Evolutionary conservation across 2,329 filamentous ascomycete species (phyloP).

Genomic region (Pseudocercospora musae): DNA sequence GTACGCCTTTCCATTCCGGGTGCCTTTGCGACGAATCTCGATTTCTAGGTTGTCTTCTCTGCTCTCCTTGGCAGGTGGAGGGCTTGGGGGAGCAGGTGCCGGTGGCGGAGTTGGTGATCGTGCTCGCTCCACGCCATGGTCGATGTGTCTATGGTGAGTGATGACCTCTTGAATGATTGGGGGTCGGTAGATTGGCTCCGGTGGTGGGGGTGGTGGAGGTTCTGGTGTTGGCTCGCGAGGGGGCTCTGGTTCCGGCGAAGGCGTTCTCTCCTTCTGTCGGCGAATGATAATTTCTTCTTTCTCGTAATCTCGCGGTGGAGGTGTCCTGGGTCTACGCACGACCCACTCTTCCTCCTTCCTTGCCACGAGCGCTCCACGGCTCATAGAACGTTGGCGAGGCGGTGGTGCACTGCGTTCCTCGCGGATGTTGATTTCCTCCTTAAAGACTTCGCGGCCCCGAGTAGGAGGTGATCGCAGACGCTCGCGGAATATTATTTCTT

Average conservation of each 20-base stretch:
- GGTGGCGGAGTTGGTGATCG: conserved; percentile 45
- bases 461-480: conserved; percentile 26
- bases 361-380: conserved; percentile 36
- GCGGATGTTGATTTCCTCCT: conserved; percentile 37
- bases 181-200: conserved; percentile 67
- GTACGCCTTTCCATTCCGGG: conserved; percentile 46
- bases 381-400: conserved; percentile 29
- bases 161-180: conserved; percentile 86
- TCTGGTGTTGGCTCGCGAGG: conserved; percentile 51
- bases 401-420: conserved; percentile 35
- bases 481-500: conserved; percentile 40
- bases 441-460: conserved; percentile 20
- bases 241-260: conserved; percentile 31
- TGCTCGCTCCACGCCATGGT: conserved; percentile 62
- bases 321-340: conserved; percentile 37
- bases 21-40: conserved; percentile 51
- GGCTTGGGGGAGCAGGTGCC: conserved; percentile 44
- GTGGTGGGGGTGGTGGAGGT: conserved; percentile 49
- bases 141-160: conserved; percentile 81
- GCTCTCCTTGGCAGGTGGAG: conserved; percentile 37
- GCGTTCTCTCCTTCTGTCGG: conserved; percentile 37
- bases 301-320: conserved; percentile 32
- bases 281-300: conserved; percentile 48
- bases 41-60: conserved; percentile 54
- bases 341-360: conserved; percentile 38